A percentile compares a stretch with the other conserved stretches of the same genome.
Evolutionary conservation across 1,284 basidiomycete species (phyloP).

Genomic region (Stereum hirsutum): DNA sequence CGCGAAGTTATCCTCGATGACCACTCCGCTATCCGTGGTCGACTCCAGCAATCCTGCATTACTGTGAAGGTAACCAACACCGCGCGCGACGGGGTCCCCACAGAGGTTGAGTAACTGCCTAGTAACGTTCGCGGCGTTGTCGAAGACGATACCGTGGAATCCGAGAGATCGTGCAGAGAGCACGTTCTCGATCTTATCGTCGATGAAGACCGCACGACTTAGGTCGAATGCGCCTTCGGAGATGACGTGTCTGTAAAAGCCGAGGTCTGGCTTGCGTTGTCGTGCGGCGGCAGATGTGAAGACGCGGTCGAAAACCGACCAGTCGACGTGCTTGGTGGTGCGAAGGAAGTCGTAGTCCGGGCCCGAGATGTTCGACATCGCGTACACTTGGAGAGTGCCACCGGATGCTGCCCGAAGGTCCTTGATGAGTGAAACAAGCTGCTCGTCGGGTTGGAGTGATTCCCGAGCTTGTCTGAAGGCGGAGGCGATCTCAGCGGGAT

Average conservation of each 20-base stretch:
- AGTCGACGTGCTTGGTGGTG: slow-evolving; percentile 38
- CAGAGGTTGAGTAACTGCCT: slow-evolving; percentile 36
- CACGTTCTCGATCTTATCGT: slow-evolving; percentile 52
- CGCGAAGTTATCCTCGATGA: slow-evolving; percentile 42
- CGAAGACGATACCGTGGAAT: slow-evolving; percentile 43
- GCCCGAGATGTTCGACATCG: slow-evolving; percentile 51
- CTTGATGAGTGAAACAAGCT: slow-evolving; percentile 36
- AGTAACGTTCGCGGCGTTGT: slow-evolving; percentile 29
- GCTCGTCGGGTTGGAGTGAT: slow-evolving; percentile 32
- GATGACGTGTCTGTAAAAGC: slow-evolving; percentile 47
- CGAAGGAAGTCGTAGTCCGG: slow-evolving; percentile 41
- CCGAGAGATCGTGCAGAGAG: slow-evolving; percentile 46
- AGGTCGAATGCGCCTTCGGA: slow-evolving; percentile 32
- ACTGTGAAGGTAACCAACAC: slow-evolving; percentile 26
- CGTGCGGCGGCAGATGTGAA: slow-evolving; percentile 40
- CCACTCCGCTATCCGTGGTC: slow-evolving; percentile 30
- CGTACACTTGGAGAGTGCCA: slow-evolving; percentile 34
- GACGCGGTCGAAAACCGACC: slow-evolving; percentile 43
- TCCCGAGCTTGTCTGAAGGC: slow-evolving; percentile 38
- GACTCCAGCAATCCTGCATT: slow-evolving; percentile 36
- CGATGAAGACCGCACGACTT: slow-evolving; percentile 37
- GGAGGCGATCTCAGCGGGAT: slow-evolving; percentile 27
- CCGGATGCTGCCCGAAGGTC: slow-evolving; percentile 30
- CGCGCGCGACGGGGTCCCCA: slow-evolving; percentile 36
- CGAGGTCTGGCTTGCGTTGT: slow-evolving; percentile 47